These are phyloP conservation scores for Dipteronia dyeriana DNA, from an alignment of 345 rosid species.

Conservation along the genomic window DNA sequence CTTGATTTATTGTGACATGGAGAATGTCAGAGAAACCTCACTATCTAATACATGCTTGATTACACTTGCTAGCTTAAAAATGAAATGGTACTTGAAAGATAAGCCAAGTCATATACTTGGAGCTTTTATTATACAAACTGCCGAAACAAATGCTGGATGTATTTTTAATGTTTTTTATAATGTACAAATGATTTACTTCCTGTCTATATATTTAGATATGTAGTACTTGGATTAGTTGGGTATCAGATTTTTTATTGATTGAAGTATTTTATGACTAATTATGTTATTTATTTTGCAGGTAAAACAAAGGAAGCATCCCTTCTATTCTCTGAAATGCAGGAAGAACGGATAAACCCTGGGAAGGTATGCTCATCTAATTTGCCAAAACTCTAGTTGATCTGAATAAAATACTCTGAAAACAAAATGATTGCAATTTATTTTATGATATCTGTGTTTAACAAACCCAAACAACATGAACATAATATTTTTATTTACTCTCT, in stretches of 20 bases:
- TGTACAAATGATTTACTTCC: background rate
- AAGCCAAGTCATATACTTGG: background rate
- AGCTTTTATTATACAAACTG: background rate
- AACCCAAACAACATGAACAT: background rate
- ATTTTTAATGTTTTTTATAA: background rate
- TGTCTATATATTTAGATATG: background rate
- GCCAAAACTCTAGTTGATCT: background rate
- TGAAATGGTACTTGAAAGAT: background rate
- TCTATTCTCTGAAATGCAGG: conserved; percentile 63
- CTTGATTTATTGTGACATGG: background rate
- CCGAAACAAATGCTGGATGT: background rate
- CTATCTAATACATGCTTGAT: background rate
- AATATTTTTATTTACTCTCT: background rate
- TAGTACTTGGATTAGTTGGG: background rate
- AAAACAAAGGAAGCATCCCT: conserved; percentile 55
- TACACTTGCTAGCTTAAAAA: background rate
- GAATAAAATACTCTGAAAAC: conserved; percentile 5
- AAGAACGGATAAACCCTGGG: conserved; percentile 76
- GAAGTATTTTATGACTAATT: background rate
- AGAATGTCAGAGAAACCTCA: background rate
- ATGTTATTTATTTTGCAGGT: conserved; percentile 44
- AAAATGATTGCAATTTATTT: background rate
- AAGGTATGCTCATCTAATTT: conserved; percentile 40
- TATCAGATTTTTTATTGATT: conserved; percentile 10
- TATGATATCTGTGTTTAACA: background rate